Evolutionary conservation across 2,329 filamentous ascomycete genomes (phyloP), one percentile per base, ranked within the genome.

Genomic region (Aspergillus jensenii): DNA sequence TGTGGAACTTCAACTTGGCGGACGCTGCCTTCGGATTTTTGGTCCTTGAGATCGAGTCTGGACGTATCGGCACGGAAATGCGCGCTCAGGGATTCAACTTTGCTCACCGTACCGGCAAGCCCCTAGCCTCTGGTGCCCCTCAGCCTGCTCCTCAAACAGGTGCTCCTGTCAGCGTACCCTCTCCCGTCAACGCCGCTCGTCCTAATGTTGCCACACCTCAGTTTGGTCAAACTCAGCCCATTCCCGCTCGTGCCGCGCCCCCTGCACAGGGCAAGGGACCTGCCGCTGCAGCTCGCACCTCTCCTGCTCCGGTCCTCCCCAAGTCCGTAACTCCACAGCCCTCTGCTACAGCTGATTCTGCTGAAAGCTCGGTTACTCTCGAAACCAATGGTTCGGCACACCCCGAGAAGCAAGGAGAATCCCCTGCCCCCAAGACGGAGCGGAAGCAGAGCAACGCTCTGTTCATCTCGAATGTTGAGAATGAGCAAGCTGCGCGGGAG

Each of bases 1-100:
- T 98, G 95, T 99, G 95, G 95, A 99, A 99, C 77, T 99, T 99
- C 79, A 98, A 98, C 76, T 78, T 99, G 65, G 95, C 95, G 31
- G 95, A 99, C 79, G 95, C 95, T 55, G 93, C 95, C 19, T 99
- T 98, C 74, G 95, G 95, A 60, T 99, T 92, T 82, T 82, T 99
- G 52, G 92, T 98, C 15, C 79, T 99, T 58, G 95, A 99, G 74
- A 89, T 99, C 59, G 95, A 99, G 72, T 90, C 92, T 70, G 95
- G 95, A 52, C 88, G 95, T 44, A 98, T 99, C 67, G 95, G 93
- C 47, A 99, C 95, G 0, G 95, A 99, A 78, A 99, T 99, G 95
- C 88, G 92, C 62, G 95, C 95, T 21, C 95, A 99, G 72, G 95
- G 95, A 43, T 99, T 99, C 84, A 99, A 99, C 83, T 99, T 99